phyloP scores from a whole-genome alignment of 768 basidiomycete genomes.

The Amanita subjunquillea region DNA sequence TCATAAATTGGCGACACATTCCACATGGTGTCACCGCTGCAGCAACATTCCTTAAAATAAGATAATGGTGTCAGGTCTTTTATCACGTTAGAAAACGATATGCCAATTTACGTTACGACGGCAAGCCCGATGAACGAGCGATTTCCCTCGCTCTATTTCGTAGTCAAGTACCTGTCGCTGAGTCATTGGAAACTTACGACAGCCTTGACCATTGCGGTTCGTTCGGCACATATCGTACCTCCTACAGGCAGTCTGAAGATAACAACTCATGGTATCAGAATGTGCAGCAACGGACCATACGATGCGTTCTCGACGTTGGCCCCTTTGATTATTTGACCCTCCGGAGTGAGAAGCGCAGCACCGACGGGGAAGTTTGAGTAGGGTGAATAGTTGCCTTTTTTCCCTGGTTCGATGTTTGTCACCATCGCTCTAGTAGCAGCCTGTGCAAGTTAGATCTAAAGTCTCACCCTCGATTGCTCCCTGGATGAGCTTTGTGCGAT shows the following conservation, averaged over 20 bases:
- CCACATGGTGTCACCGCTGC: conserved; percentile 78
- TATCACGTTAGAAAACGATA: not conserved
- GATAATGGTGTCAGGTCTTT: not conserved
- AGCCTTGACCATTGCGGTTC: conserved; percentile 93
- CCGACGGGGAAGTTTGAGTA: conserved; percentile 95
- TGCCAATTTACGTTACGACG: conserved; percentile 54
- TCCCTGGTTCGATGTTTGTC: conserved; percentile 31
- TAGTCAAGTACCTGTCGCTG: not conserved
- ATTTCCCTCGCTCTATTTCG: conserved; percentile 68
- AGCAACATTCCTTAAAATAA: conserved; percentile 50
- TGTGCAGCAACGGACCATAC: conserved; percentile 48
- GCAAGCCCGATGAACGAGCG: conserved; percentile 66
- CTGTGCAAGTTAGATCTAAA: not conserved
- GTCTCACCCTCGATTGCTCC: conserved; percentile 48
- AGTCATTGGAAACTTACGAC: conserved; percentile 42
- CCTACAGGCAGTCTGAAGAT: conserved; percentile 32
- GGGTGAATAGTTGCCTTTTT: conserved; percentile 62
- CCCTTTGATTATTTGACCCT: conserved; percentile 70
- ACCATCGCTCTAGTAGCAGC: not conserved
- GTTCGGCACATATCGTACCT: conserved; percentile 86
- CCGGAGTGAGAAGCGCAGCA: conserved; percentile 64
- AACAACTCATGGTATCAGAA: not conserved
- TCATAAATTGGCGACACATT: conserved; percentile 84
- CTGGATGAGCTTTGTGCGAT: conserved; percentile 39
- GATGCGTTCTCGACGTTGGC: conserved; percentile 93